Percentiles rank a stretch among this genome's conserved stretches.
These are phyloP conservation scores for Colletotrichum trifolii DNA, from an alignment of 2,329 filamentous ascomycete species.

Conservation along the genomic window DNA sequence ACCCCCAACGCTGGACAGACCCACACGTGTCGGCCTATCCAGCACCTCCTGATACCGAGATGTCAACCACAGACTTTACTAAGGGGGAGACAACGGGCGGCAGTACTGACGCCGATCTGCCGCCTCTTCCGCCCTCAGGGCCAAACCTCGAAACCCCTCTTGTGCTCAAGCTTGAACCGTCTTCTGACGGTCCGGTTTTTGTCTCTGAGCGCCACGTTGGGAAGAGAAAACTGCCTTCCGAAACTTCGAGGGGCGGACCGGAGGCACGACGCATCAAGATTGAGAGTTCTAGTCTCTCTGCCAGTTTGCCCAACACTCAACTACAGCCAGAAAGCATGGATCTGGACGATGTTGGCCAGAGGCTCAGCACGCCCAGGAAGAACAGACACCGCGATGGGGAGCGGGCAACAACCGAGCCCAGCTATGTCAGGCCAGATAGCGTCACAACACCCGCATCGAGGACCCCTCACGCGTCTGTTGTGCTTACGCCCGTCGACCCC, in stretches of 20 bases:
- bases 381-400: conserved; percentile 16
- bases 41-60: neutral
- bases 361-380: conserved; percentile 57
- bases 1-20: too few species aligned
- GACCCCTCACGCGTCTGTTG: conserved; percentile 40
- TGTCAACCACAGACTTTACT: neutral
- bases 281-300: conserved; percentile 50
- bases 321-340: conserved; percentile 67
- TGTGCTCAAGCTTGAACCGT: conserved; percentile 60
- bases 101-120: conserved; percentile 15
- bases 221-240: conserved; percentile 54
- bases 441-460: conserved; percentile 38
- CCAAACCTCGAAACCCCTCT: conserved; percentile 4
- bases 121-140: conserved; percentile 23
- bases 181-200: conserved; percentile 63
- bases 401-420: conserved; percentile 5
- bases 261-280: conserved; percentile 53
- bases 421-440: conserved; percentile 27
- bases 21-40: too few species aligned
- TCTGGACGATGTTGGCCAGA: conserved; percentile 61
- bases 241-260: conserved; percentile 36
- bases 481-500: conserved; percentile 51
- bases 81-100: conserved; percentile 20
- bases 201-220: conserved; percentile 61
- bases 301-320: conserved; percentile 41